Evolutionary conservation across 2,329 filamentous ascomycete genomes (phyloP), one percentile per base, ranked within the genome.

Genomic region (Monosporascus cannonballus): DNA sequence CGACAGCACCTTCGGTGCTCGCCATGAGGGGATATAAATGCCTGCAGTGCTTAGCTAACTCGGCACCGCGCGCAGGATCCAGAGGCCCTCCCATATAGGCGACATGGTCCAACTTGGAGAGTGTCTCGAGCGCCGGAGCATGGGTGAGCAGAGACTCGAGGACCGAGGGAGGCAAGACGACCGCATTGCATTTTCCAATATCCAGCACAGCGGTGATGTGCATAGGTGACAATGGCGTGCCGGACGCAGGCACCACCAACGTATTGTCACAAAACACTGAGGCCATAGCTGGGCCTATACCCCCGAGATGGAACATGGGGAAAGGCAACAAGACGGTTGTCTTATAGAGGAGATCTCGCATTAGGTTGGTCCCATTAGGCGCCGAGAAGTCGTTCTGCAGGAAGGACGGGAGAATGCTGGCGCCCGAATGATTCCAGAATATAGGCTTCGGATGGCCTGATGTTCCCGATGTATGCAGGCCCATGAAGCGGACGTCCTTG

Each of bases 381-480:
- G 45, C 36, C 41, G 47, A 49, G 49, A 50, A 9, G 38, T 14
- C 11, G 51, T 42, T 36, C 54, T 27, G 25, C 47, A 45, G 45
- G 25, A 30, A 56, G 38, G 46, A 56, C 2, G 37, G 51, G 48
- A 47, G 47, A 25, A 24, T 48, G n/a, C 22, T n/a, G 24, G 34
- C 20, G 15, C 54, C 49, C 17, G 45, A 52, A 25, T 61, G 54
- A 5, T 51, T 63, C 51, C 53, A 56, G 30, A 56, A 49, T 9
- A 63, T 55, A 1, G 59, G 59, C 42, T 63, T 63, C 0, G 59
- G 61, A n/a, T 61, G 51, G 6, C 60, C 60, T 14, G 60, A 60
- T 6, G 60, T 61, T 14, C 61, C 61, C 18, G 61, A 63, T 6
- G 61, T 61, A 39, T 63, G 61, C 1, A 63, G 52, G n/a, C 59